Evolutionary conservation across 2,329 filamentous ascomycete species (phyloP).

Genomic region (Botrytis fabae): DNA sequence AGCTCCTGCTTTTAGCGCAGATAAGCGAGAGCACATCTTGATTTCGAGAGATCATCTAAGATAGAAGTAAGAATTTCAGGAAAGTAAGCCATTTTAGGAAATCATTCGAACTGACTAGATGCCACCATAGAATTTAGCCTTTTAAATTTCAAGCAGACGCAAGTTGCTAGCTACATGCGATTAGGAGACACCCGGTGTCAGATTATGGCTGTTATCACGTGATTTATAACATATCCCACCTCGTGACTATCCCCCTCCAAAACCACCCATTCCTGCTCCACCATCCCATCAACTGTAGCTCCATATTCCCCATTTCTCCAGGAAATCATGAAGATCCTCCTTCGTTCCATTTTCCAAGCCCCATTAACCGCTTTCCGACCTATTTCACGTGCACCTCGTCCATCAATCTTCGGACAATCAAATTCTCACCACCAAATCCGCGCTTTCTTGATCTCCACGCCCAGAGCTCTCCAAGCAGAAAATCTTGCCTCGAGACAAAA

Average conservation of each 20-base stretch:
- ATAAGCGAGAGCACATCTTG: neutral
- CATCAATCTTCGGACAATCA: neutral
- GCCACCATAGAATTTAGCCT: neutral
- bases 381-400: neutral
- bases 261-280: neutral
- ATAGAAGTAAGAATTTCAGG: neutral
- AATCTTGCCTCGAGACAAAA: neutral
- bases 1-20: neutral
- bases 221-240: neutral
- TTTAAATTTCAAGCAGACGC: neutral
- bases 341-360: neutral
- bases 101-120: no score
- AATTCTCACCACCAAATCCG: neutral
- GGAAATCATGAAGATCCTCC: neutral
- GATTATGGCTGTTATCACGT: neutral
- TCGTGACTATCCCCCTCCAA: neutral
- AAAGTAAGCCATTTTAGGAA: neutral
- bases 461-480: neutral
- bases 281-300: neutral
- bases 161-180: neutral
- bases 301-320: no score
- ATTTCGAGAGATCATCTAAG: neutral
- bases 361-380: rapidly evolving
- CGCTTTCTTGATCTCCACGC: neutral
- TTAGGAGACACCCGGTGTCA: neutral